A percentile compares a stretch with the other conserved stretches of the same genome.
Conservation (phyloP, 345 rosid genomes). For the Citropsis articulata region DNA sequence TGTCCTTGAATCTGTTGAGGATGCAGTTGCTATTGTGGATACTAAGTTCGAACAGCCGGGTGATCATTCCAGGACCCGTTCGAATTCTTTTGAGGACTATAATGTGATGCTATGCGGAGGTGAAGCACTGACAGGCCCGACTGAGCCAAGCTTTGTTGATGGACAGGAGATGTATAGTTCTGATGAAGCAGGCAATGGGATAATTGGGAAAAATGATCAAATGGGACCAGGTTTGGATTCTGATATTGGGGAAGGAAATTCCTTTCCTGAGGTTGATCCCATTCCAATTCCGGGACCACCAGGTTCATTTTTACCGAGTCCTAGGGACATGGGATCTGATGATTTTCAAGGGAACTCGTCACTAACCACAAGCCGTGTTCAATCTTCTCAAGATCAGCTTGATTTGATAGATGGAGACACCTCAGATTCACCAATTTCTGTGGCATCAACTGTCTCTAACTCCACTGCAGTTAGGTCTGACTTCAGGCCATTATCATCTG, state of each 20-base stretch:
- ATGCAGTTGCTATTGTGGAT: conserved; percentile 19
- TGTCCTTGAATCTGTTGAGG: conserved; percentile 33
- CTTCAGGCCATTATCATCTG: conserved; percentile 39
- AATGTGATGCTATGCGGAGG: conserved; percentile 34
- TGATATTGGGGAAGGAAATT: conserved; percentile 44
- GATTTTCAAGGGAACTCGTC: conserved; percentile 95
- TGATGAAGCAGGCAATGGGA: conserved; percentile 42
- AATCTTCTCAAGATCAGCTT: conserved; percentile 73
- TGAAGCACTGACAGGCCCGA: conserved; percentile 25
- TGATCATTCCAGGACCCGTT: conserved; percentile 28
- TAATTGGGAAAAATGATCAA: conserved; percentile 31
- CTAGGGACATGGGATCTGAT: conserved; percentile 79
- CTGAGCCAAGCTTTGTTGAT: conserved; percentile 33
- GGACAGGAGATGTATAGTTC: conserved; percentile 50
- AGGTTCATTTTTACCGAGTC: conserved; percentile 94
- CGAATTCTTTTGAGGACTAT: conserved; percentile 42
- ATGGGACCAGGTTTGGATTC: conserved; percentile 39
- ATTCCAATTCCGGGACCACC: conserved; percentile 99
- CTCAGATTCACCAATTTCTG: conserved; percentile 84
- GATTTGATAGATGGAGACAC: conserved; percentile 69
- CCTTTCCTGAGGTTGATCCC: conserved; percentile 80
- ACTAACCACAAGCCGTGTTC: conserved; percentile 67
- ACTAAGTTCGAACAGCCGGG: conserved; percentile 27
- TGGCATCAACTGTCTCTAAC: conserved; percentile 69
- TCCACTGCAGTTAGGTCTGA: conserved; percentile 40